Evolutionary conservation across 495 filamentous ascomycete species (phyloP), one percentile per base, ranked within the genome.

Genomic region (Penicillium waksmanii): DNA sequence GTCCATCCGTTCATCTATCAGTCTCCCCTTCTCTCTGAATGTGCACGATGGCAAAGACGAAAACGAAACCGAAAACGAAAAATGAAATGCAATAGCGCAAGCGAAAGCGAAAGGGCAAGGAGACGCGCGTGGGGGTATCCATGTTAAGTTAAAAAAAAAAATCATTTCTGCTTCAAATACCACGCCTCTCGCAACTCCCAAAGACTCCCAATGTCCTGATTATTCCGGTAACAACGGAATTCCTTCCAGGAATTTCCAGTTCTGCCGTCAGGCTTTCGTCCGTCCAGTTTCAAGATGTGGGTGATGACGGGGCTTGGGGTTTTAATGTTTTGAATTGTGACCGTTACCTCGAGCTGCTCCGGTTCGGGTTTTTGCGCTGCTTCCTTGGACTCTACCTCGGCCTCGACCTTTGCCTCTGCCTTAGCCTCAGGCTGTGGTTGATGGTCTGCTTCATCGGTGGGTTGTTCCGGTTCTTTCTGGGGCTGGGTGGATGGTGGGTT

Each of bases 191-290:
- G 69, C 52, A 85, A 68, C 57, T 85, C 83, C 66, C 76, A 85
- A 10, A 84, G 71, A 52, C 70, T 80, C 7, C 83, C 83, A 61
- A 84, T 79, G 53, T 85, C 83, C 66, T 85, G 82, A 34, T 85
- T 82, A 33, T 80, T 67, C 23, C 83, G 73, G 34, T 75, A 76
- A 47, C 73, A 78, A 6, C 83, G 80, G 43, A 84, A 59, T 34
- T 73, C 68, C 58, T 83, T 82, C 82, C 82, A 85, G 6, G 79
- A 65, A 69, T 83, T 85, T 1, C 68, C 66, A 44, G 69, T 73
- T 18, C 79, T 74, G 3, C 76, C 75, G 51, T 58, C 56, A 4
- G 56, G 48, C 15, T 31, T 57, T n/a, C 68, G 63, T 23, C 68
- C 68, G 27, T 85, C 80, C 27, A 76, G 64, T 51, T 77, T 70